Evolutionary conservation across 2,329 filamentous ascomycete genomes (phyloP).

Genomic region (Dothiorella sarmentorum): DNA sequence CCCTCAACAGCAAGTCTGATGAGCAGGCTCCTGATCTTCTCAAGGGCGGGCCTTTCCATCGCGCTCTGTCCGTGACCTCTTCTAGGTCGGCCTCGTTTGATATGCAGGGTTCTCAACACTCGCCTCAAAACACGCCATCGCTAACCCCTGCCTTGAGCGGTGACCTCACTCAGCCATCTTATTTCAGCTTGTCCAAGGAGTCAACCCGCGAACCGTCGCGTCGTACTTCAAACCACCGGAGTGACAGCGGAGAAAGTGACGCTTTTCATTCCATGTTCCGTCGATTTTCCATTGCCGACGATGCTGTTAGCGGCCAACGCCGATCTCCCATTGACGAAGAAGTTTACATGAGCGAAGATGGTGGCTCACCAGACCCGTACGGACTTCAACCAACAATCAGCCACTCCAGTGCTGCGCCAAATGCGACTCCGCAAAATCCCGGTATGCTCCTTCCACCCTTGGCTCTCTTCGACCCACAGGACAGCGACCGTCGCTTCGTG

Average conservation of each 20-base stretch:
- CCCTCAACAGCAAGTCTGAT: conserved; percentile 70
- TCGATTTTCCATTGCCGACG: conserved; percentile 61
- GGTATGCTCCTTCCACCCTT: conserved; percentile 88
- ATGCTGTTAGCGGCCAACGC: conserved; percentile 42
- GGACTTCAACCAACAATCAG: conserved; percentile 60
- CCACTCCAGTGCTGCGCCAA: conserved; percentile 51
- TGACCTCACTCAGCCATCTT: conserved; percentile 79
- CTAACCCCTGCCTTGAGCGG: conserved; percentile 74
- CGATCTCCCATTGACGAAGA: conserved; percentile 71
- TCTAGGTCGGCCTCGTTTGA: conserved; percentile 94
- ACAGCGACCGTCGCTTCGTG: conserved; percentile 88
- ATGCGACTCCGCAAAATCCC: conserved; percentile 56
- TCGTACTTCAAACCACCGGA: conserved; percentile 76
- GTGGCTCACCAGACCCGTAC: conserved; percentile 70
- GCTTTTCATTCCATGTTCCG: conserved; percentile 77
- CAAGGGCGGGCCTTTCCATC: conserved; percentile 86
- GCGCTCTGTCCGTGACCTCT: conserved; percentile 79
- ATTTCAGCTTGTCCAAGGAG: conserved; percentile 75
- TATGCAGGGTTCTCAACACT: conserved; percentile 68
- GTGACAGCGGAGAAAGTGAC: conserved; percentile 90
- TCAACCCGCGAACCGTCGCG: conserved; percentile 58
- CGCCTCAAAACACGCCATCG: conserved; percentile 78
- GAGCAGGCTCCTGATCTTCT: conserved; percentile 90
- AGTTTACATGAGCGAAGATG: conserved; percentile 61
- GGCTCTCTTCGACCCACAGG: conserved; percentile 92